Evolutionary conservation across 306 rosid species (phyloP), one percentile per base, ranked within the genome.

Genomic region (Begonia masoniana): DNA sequence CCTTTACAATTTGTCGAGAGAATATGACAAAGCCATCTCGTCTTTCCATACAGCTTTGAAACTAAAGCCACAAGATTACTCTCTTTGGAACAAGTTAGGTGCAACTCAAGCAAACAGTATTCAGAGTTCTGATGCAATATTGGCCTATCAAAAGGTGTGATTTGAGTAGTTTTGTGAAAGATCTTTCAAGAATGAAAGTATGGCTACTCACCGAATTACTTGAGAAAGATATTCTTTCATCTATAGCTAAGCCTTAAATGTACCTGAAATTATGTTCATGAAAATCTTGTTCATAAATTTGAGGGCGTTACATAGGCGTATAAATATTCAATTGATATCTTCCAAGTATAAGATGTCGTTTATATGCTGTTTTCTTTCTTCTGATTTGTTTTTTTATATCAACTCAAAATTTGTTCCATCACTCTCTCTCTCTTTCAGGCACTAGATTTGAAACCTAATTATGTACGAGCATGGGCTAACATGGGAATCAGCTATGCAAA

Each of bases 61-160:
- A 71, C 82, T 91, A 62, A 83, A 86, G 72, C 96, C 99, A 0
- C 83, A 79, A 10, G 99, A 91, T 71, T 91, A 91, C 71, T 91
- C 99, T 70, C 88, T 91, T 26, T 91, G 99, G 99, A 91, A 91
- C 82, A 91, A 91, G 86, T 92, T 91, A 67, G 99, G 99, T 65
- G 99, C 99, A 57, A 91, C 99, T 55, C 99, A 91, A 70, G 99
- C 99, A 48, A 91, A 91, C 74, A 91, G 99, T 67, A 72, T 91
- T 61, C 99, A 86, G 74, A 91, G 99, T 72, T 94, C 93, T 15
- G 99, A 91, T 75, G 99, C 99, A 41, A 91, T 91, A 69, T 63
- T 75, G 74, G 99, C 99, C 69, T 91, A 91, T 70, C 99, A 86
- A 73, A 89, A 86, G 92, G 97, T 85, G 19, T 1, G 68, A 52